Conservation (phyloP, 2,329 filamentous ascomycete species). For the Paraphaeosphaeria minitans region DNA sequence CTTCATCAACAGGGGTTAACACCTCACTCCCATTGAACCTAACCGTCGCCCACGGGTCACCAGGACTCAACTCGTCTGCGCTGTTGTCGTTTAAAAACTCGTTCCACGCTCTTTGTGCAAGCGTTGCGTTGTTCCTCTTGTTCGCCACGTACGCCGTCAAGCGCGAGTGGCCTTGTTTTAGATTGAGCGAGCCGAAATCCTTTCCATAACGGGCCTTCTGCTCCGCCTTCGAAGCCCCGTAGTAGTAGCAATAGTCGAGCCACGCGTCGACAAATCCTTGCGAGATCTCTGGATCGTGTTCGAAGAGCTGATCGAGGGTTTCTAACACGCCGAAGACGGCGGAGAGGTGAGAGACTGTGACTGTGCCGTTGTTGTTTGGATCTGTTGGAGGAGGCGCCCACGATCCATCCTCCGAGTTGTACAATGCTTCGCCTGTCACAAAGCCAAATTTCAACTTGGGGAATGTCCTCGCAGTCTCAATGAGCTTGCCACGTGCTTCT, state of each 20-base stretch:
- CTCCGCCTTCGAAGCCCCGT: conserved; percentile 55
- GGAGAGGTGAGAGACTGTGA: conserved; percentile 61
- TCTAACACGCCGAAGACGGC: conserved; percentile 65
- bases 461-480: conserved; percentile 57
- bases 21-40: conserved; percentile 52
- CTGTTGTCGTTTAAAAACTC: conserved; percentile 56
- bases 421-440: conserved; percentile 61
- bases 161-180: conserved; percentile 64
- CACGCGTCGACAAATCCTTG: conserved; percentile 60
- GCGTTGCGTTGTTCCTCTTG: conserved; percentile 51
- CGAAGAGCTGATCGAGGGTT: conserved; percentile 61
- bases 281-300: conserved; percentile 56
- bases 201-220: conserved; percentile 60
- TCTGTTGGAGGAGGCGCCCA: conserved; percentile 60
- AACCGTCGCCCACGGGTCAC: conserved; percentile 53
- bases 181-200: conserved; percentile 52
- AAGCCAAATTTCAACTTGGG: conserved; percentile 63
- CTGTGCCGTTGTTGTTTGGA: conserved; percentile 56
- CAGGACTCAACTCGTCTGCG: conserved; percentile 41
- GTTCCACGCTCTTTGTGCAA: conserved; percentile 59
- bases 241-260: conserved; percentile 67
- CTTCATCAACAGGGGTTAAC: conserved; percentile 59
- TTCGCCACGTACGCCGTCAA: conserved; percentile 61
- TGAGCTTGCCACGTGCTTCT: conserved; percentile 58
- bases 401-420: conserved; percentile 56